A percentile compares a stretch with the other conserved stretches of the same genome.
Conservation (phyloP, 1,139 yeast genomes). For the Hyphopichia khmerensis region DNA sequence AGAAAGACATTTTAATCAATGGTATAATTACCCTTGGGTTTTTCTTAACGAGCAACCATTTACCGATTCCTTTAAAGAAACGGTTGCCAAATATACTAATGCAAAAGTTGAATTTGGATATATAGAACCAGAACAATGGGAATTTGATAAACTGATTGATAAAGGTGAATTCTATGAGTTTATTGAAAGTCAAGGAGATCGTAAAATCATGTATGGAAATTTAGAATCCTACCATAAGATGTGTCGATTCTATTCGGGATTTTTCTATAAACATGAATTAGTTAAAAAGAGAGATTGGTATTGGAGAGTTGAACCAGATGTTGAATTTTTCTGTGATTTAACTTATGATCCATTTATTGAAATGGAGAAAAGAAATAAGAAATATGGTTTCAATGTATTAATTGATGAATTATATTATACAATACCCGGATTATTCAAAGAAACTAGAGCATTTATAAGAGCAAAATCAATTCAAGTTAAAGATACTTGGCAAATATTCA, state of each 20-base stretch:
- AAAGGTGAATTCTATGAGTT: constrained; percentile 47
- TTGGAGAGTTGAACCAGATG: constrained; percentile 94
- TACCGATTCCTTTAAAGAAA: constrained; percentile 55
- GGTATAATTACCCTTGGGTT: constrained; percentile 89
- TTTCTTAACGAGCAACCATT: constrained; percentile 81
- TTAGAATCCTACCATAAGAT: constrained; percentile 71
- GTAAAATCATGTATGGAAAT: constrained; percentile 78
- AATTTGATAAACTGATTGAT: constrained; percentile 37
- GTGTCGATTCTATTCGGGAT: constrained; percentile 75
- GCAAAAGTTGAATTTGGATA: constrained; percentile 69
- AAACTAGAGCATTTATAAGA: constrained; percentile 62
- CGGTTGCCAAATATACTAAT: constrained; percentile 49
- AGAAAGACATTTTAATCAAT: constrained; percentile 85
- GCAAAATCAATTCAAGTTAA: constrained; percentile 45
- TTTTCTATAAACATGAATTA: constrained; percentile 72
- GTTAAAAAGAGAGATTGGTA: constrained; percentile 77
- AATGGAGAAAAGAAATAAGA: constrained; percentile 68
- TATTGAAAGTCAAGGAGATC: constrained; percentile 72
- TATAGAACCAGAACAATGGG: constrained; percentile 68
- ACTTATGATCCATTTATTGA: constrained; percentile 88
- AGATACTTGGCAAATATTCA: constrained; percentile 58
- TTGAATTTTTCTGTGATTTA: constrained; percentile 83
- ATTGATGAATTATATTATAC: constrained; percentile 76
- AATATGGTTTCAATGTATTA: constrained; percentile 80
- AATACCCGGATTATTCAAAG: constrained; percentile 74